phyloP scores from a whole-genome alignment of 805 yeast genomes.

The Candida orba region DNA sequence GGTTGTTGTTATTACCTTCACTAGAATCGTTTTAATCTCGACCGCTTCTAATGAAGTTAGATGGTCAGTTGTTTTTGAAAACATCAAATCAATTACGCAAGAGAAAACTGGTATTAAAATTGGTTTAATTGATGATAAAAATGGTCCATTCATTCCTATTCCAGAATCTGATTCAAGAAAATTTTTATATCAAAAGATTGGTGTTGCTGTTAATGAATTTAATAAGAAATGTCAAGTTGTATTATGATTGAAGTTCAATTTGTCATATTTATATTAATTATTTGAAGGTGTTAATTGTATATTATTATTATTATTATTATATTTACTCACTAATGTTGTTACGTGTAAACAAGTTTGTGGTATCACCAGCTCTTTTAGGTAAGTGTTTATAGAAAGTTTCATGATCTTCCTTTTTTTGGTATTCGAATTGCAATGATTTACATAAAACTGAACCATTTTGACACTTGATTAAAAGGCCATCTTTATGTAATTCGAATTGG shows the following conservation, averaged over 20 bases:
- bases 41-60: constrained; percentile 51
- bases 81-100: constrained; percentile 62
- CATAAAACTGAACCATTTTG: constrained; percentile 34
- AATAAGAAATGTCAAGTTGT: constrained; percentile 61
- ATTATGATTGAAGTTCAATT: constrained; percentile 12
- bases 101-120: constrained; percentile 77
- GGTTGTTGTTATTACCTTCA: constrained; percentile 69
- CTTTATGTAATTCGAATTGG: constrained; percentile 21
- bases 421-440: constrained; percentile 44
- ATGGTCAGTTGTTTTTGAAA: constrained; percentile 66
- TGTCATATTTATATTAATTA: no score
- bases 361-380: constrained; percentile 39
- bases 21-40: constrained; percentile 59
- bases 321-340: no score
- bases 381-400: constrained; percentile 36
- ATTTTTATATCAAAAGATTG: constrained; percentile 65
- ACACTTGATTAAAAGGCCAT: constrained; percentile 35
- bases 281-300: no score
- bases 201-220: constrained; percentile 73
- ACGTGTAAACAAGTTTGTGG: constrained; percentile 10
- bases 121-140: constrained; percentile 45
- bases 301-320: no score
- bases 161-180: constrained; percentile 57
- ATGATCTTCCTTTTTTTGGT: constrained; percentile 40
- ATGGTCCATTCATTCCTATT: constrained; percentile 75